These are phyloP conservation scores for Microthlaspi erraticum DNA, from an alignment of 345 rosid species.

Conservation along the genomic window DNA sequence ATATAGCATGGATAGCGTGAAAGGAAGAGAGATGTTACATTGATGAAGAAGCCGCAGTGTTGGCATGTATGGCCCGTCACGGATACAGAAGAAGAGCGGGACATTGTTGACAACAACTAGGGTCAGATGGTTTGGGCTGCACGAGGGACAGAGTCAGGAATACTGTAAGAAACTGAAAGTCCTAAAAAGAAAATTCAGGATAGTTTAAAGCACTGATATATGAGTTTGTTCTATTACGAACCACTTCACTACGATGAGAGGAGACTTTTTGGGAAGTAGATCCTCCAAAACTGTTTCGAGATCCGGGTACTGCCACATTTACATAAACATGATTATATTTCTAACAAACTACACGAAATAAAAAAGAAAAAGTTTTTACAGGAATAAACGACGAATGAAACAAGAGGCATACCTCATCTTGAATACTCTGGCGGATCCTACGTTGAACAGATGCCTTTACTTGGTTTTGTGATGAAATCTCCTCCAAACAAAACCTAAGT, in stretches of 20 bases:
- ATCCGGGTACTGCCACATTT: constrained; percentile 79
- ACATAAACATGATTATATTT: constrained; percentile 17
- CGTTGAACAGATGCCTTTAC: constrained; percentile 99
- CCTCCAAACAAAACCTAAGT: constrained; percentile 84
- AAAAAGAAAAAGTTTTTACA: constrained; percentile 8
- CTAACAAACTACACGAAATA: constrained; percentile 16
- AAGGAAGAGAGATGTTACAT: constrained; percentile 54
- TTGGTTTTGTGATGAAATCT: constrained; percentile 95
- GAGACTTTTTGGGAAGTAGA: constrained; percentile 94
- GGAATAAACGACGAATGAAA: background rate
- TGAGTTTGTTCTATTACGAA: constrained; percentile 42
- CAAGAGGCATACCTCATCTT: constrained; percentile 71
- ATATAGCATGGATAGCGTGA: constrained; percentile 19
- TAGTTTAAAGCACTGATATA: constrained; percentile 23
- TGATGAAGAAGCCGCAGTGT: constrained; percentile 95
- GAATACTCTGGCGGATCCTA: constrained; percentile 92
- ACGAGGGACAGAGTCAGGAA: constrained; percentile 26
- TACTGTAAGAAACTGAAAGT: background rate
- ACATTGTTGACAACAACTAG: constrained; percentile 90
- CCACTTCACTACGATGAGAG: constrained; percentile 92
- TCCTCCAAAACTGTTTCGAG: constrained; percentile 93
- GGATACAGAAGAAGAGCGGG: constrained; percentile 92
- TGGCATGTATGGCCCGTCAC: constrained; percentile 99
- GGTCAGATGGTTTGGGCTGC: constrained; percentile 96
- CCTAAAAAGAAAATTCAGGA: background rate